These are phyloP conservation scores for Vigna radiata DNA, from an alignment of 306 rosid genomes.

Conservation along the genomic window DNA sequence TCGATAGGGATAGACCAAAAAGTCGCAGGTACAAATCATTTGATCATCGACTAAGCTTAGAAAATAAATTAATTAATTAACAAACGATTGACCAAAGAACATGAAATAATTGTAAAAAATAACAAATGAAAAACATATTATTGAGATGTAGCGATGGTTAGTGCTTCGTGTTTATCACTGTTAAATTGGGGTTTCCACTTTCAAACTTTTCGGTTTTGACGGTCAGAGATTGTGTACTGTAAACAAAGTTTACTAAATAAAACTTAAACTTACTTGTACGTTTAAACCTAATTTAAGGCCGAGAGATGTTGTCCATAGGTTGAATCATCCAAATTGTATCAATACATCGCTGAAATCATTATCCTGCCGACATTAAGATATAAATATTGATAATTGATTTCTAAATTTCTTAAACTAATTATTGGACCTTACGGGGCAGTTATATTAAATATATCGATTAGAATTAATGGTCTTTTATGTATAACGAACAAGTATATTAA, in stretches of 20 bases:
- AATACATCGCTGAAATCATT: not conserved
- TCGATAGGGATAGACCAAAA: not conserved
- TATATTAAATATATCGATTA: too few species aligned
- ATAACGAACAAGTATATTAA: too few species aligned
- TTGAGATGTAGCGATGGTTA: not conserved
- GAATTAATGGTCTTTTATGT: too few species aligned
- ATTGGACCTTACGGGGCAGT: not conserved
- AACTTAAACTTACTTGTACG: too few species aligned
- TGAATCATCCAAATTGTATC: slow-evolving; percentile 16
- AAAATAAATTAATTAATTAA: not conserved
- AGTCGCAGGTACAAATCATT: not conserved
- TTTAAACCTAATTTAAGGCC: not conserved
- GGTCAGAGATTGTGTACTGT: not conserved
- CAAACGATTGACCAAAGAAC: not conserved
- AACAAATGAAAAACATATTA: not conserved
- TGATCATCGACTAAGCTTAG: slow-evolving; percentile 37
- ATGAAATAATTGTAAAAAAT: not conserved
- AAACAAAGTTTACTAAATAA: not conserved
- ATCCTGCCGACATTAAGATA: not conserved
- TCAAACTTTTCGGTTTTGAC: slow-evolving; percentile 1
- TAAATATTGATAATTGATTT: not conserved
- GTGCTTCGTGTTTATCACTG: not conserved
- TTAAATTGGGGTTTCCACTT: not conserved
- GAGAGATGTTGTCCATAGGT: not conserved
- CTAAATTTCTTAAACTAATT: slow-evolving; percentile 9